Base-by-base conservation (phyloP, 768 basidiomycete species). In the Leccinellum albellum region DNA sequence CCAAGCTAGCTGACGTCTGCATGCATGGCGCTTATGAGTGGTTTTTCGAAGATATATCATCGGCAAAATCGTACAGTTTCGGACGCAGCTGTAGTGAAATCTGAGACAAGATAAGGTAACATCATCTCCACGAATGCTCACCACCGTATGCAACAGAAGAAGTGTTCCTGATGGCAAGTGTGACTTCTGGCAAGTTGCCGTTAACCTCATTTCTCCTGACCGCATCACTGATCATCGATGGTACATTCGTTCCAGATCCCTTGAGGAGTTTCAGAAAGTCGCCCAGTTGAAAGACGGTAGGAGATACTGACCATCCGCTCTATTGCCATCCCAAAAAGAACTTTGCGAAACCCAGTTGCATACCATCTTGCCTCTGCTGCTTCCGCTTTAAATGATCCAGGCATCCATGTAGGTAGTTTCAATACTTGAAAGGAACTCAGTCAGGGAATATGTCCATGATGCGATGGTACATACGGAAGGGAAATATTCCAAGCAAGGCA, bases 371-470 rank as follows among this genome's bases (percentile, higher is more conserved):
- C 48, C 33, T 26, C 48, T 6, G 52, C 56, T 4, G 66, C 64
- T 51, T 68, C 66, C 1, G 59, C 56, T 44, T 64, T 62, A 42
- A 66, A 61, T 10, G 66, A 65, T 10, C 61, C 64, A 1, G 66
- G 70, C 3, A 72, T 31, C 70, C 70, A 70, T 8, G 57, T 50
- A 26, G 70, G 70, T 9, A 71, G 48, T 20, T 50, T 58, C 47
- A 66, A 17, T 20, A 70, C 69, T 70, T 47, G 40, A 49, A 50
- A 21, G 23, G 45, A 10, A 44, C 26, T 57, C 15, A 56, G 54
- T 32, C 21, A 50, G 33, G 29, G 46, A 37, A 54, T 7, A 21
- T 15, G 2, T n/a, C 12, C n/a, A n/a, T n/a, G n/a, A 3, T 50
- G 20, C 9, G 13, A 55, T 3, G 13, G 53, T 24, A 67, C 68